Percentiles rank a stretch among this genome's conserved stretches.
Evolutionary conservation across 257 asterid genomes (phyloP).

Genomic region (Knoxia roxburghii): DNA sequence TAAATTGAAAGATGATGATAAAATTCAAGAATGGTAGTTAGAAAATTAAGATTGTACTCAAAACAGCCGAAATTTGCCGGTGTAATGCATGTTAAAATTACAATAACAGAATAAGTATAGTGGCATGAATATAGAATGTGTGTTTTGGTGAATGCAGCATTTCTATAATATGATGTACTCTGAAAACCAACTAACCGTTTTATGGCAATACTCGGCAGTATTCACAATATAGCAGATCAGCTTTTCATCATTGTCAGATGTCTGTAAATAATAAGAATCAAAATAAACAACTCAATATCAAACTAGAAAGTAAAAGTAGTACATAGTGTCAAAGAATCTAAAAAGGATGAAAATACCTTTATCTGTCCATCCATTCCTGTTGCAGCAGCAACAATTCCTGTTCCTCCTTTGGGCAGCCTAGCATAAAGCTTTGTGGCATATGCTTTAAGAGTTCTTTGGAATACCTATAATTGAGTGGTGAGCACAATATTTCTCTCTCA

Average conservation of each 20-base stretch:
- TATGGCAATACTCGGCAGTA: conserved; percentile 99
- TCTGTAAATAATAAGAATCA: conserved; percentile 45
- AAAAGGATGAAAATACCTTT: conserved; percentile 42
- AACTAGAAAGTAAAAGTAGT: neutral
- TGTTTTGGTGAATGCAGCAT: no score
- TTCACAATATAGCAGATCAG: conserved; percentile 89
- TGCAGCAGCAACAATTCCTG: conserved; percentile 99
- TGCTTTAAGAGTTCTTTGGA: conserved; percentile 84
- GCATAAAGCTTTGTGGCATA: conserved; percentile 89
- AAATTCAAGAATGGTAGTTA: no score
- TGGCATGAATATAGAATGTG: no score
- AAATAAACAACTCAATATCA: conserved; percentile 11
- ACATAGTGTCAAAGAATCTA: conserved; percentile 6
- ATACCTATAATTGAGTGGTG: conserved; percentile 24
- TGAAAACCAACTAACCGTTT: conserved; percentile 61
- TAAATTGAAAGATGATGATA: no score
- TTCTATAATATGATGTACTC: conserved; percentile 20
- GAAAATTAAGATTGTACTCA: no score
- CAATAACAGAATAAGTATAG: no score
- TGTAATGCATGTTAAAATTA: no score
- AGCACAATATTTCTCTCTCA: neutral
- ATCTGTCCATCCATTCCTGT: conserved; percentile 99
- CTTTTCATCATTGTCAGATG: conserved; percentile 95
- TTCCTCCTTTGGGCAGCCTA: conserved; percentile 93
- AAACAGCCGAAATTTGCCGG: no score